Evolutionary conservation across 1,284 basidiomycete genomes (phyloP).

Genomic region (Pseudozyma tsukubaensis): DNA sequence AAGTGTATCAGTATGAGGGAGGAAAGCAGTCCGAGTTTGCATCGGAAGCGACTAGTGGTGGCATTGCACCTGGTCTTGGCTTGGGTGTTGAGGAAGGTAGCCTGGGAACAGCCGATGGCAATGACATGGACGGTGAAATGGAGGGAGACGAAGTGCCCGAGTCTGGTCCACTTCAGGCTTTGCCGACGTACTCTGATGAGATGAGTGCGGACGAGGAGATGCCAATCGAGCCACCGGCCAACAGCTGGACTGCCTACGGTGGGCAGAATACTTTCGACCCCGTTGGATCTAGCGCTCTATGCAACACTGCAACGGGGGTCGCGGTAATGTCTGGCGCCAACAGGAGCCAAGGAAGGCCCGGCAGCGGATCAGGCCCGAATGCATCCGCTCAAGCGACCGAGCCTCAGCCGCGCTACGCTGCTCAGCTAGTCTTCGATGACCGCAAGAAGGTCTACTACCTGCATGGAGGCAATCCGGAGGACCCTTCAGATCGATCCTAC

Average conservation of each 20-base stretch:
- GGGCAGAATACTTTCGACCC: conserved; percentile 20
- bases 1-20: conserved; percentile 54
- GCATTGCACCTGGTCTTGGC: conserved; percentile 8
- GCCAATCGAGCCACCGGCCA: conserved; percentile 40
- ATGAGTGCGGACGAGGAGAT: conserved; percentile 43
- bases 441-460: conserved; percentile 64
- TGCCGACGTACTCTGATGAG: conserved; percentile 48
- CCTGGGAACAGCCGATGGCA: conserved; percentile 8
- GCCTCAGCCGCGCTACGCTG: conserved; percentile 59
- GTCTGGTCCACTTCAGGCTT: conserved; percentile 42
- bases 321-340: not conserved
- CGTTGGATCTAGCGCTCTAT: not conserved
- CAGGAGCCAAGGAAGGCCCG: conserved; percentile 1
- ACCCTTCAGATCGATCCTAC: conserved; percentile 24
- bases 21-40: conserved; percentile 44
- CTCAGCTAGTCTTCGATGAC: conserved; percentile 68
- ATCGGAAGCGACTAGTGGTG: conserved; percentile 16
- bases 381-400: conserved; percentile 21
- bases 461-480: conserved; percentile 68
- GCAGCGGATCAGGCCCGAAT: conserved; percentile 4
- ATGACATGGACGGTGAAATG: conserved; percentile 40
- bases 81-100: conserved; percentile 15
- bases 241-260: conserved; percentile 42
- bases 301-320: not conserved
- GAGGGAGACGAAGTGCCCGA: conserved; percentile 49